Percentiles rank a stretch among this genome's conserved stretches.
phyloP scores from a whole-genome alignment of 768 basidiomycete genomes.

The Pholiota molesta region DNA sequence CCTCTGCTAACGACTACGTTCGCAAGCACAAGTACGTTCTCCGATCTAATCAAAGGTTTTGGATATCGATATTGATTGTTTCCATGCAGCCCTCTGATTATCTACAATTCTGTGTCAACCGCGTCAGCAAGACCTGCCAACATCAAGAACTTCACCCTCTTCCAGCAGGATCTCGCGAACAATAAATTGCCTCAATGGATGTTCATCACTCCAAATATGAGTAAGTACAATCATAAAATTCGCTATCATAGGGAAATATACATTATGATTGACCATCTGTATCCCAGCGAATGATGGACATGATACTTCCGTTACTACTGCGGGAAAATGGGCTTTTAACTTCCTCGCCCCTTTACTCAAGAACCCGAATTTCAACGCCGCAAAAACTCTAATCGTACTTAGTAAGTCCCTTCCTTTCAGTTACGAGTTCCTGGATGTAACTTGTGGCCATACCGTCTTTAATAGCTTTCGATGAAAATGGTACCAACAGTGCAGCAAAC shows the following conservation, averaged over 20 bases:
- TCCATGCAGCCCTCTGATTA: conserved; percentile 40
- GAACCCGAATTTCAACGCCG: conserved; percentile 54
- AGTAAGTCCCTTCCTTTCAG: conserved; percentile 24
- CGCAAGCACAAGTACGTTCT: conserved; percentile 33
- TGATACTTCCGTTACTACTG: conserved; percentile 56
- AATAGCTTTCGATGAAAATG: conserved; percentile 59
- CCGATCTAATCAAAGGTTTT: not conserved
- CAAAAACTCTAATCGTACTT: conserved; percentile 56
- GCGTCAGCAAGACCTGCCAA: conserved; percentile 42
- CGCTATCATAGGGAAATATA: not conserved
- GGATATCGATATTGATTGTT: not conserved
- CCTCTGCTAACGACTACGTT: conserved; percentile 30
- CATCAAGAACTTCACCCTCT: conserved; percentile 64
- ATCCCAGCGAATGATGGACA: conserved; percentile 57
- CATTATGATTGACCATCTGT: not conserved
- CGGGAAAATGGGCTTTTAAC: conserved; percentile 46
- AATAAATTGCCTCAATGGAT: conserved; percentile 58
- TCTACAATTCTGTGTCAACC: conserved; percentile 52
- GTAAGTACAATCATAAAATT: conserved; percentile 12
- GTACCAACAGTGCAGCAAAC: conserved; percentile 44
- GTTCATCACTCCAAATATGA: conserved; percentile 65
- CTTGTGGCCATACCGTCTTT: not conserved
- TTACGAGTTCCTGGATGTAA: too few species aligned
- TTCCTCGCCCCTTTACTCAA: conserved; percentile 57
- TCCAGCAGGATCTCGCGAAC: conserved; percentile 54